phyloP scores from a whole-genome alignment of 805 yeast genomes.

The Saccharomycopsis guyanensis region DNA sequence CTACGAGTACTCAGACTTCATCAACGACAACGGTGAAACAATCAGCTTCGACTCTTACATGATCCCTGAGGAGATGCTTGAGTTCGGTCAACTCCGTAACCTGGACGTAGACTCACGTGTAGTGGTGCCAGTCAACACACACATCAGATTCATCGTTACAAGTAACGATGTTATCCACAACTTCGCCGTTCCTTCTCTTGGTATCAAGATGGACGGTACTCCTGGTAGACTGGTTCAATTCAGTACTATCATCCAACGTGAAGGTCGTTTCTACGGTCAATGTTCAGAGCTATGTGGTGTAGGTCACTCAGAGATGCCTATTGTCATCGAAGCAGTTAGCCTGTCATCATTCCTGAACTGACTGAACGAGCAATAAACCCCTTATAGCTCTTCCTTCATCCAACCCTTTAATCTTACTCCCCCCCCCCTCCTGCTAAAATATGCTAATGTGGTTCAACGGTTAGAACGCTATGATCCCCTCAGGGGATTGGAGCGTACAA shows the following conservation, averaged over 20 bases:
- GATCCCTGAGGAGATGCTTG: conserved; percentile 24
- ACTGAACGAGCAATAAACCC: conserved; percentile 24
- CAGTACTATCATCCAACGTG: conserved; percentile 23
- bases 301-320: conserved; percentile 25
- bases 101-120: conserved; percentile 24
- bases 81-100: conserved; percentile 24
- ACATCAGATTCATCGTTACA: conserved; percentile 24
- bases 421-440: too few relatives aligned
- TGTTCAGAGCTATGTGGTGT: conserved; percentile 27
- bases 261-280: conserved; percentile 25
- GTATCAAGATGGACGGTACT: conserved; percentile 25
- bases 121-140: conserved; percentile 24
- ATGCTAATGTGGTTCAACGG: too few relatives aligned
- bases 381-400: conserved; percentile 5
- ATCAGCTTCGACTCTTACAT: conserved; percentile 23
- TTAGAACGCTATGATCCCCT: too few relatives aligned
- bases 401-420: neutral
- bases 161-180: conserved; percentile 25
- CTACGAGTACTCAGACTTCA: conserved; percentile 22
- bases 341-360: conserved; percentile 24
- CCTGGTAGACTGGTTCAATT: conserved; percentile 26
- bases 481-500: too few relatives aligned
- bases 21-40: conserved; percentile 22
- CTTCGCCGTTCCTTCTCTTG: conserved; percentile 25
- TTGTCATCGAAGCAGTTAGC: conserved; percentile 24